Evolutionary conservation across 768 basidiomycete species (phyloP).

Genomic region (Russula griseocarnosa): DNA sequence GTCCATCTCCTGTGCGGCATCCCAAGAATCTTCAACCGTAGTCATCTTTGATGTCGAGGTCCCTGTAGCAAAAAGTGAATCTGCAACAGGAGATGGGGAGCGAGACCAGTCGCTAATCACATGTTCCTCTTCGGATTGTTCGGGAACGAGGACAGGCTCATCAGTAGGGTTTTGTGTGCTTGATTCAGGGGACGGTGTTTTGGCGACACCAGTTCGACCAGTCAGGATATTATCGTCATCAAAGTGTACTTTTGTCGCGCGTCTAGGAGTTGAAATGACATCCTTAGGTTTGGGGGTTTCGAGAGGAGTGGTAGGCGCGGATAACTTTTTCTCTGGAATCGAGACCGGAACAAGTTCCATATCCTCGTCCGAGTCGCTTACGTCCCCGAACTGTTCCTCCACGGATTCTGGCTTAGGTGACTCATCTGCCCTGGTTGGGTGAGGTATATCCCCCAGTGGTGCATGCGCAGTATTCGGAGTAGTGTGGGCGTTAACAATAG

Average conservation of each 20-base stretch:
- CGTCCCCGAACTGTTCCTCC: background rate
- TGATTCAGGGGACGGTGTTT: background rate
- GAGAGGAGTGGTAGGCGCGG: background rate
- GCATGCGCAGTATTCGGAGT: constrained; percentile 4
- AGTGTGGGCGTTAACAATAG: background rate
- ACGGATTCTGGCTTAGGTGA: background rate
- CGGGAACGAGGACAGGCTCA: background rate
- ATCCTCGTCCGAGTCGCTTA: constrained; percentile 26
- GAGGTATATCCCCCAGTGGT: background rate
- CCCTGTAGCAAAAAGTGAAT: constrained; percentile 20
- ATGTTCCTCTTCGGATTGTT: constrained; percentile 29
- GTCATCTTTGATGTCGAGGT: constrained; percentile 28
- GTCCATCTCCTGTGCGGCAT: constrained; percentile 85
- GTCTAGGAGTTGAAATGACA: background rate
- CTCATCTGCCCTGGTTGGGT: background rate
- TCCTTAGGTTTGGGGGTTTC: constrained; percentile 1
- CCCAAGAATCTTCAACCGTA: constrained; percentile 54
- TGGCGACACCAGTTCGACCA: background rate
- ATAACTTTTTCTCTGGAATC: background rate
- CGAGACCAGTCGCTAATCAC: constrained; percentile 38
- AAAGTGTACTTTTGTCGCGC: constrained; percentile 14
- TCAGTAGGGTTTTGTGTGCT: background rate
- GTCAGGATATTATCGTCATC: constrained; percentile 6
- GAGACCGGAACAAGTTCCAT: constrained; percentile 21
- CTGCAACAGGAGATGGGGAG: constrained; percentile 36